Base-by-base conservation (phyloP, 305 asterid genomes). In the Rubia peregrina region DNA sequence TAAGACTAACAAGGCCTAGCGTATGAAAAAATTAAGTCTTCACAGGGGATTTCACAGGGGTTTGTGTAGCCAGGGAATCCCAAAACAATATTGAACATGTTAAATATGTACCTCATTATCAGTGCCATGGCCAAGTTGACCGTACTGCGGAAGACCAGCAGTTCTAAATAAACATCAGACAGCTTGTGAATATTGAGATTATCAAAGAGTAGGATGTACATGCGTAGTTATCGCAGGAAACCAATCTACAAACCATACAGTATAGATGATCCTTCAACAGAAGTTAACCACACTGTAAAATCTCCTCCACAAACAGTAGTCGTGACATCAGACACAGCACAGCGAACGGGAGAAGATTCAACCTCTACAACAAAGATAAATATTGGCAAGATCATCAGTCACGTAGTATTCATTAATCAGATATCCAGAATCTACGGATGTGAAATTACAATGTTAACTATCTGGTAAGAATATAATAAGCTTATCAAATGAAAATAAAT, bases 81-180 rank as follows among this genome's bases (percentile, higher is more conserved):
- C 30, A 73, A 17, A 61, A 46, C 17, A 64, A 61, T 24, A 24
- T 24, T 24, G 26, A 40, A 14, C 72, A 69, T 36, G 13, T 51
- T 43, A 41, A 56, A 62, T 17, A 78, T n/a, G 46, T 83, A 94
- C 98, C 96, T 94, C 98, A 68, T 91, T 94, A 84, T 89, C 89
- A 12, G 98, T 79, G 61, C 90, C 95, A 83, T 94, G 98, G 62
- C 98, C 98, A 76, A 94, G 96, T 83, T 94, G 98, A 74, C 98
- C 97, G 76, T 87, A 94, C 74, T 91, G 97, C 60, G 98, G 98
- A 76, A 88, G 92, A 81, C 98, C 98, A 82, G 91, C 97, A 80
- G 96, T 91, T 76, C 98, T 90, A 62, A 70, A 48, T 33, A 64
- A 46, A 33, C 44, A 69, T 19, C 65, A 61, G 36, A 48, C 12